phyloP scores from a whole-genome alignment of 1,284 basidiomycete genomes.

The Vanrija humicola region DNA sequence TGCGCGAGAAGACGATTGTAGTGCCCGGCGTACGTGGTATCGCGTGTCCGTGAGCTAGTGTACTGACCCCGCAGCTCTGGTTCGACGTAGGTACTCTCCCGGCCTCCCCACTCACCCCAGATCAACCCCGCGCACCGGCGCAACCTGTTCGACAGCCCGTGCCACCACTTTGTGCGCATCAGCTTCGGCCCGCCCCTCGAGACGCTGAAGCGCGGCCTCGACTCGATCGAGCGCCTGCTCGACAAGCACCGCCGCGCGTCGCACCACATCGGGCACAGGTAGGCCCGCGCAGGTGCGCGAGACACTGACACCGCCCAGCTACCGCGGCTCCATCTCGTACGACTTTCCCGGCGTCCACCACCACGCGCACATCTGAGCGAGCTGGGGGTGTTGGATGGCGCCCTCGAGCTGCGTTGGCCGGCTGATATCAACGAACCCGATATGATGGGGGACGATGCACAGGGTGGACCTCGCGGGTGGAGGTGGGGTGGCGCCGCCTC shows the following conservation, averaged over 20 bases:
- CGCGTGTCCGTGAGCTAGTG: no score
- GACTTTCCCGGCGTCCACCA: neutral
- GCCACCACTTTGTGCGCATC: slow-evolving; percentile 80
- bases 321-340: no score
- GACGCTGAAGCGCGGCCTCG: slow-evolving; percentile 78
- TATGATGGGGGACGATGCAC: no score
- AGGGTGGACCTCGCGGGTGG: no score
- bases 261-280: slow-evolving; percentile 26
- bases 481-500: no score
- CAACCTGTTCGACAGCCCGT: slow-evolving; percentile 83
- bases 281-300: no score
- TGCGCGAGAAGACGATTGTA: slow-evolving; percentile 59
- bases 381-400: no score
- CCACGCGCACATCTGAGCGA: neutral
- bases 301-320: no score
- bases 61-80: slow-evolving; percentile 50
- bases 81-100: slow-evolving; percentile 56
- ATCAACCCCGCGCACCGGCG: slow-evolving; percentile 70
- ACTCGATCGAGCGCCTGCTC: slow-evolving; percentile 77
- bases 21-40: slow-evolving; percentile 50
- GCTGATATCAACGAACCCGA: no score
- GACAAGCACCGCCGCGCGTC: slow-evolving; percentile 50
- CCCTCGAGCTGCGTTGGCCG: no score
- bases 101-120: no score
- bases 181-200: slow-evolving; percentile 83